Percentiles rank a stretch among this genome's conserved stretches.
These are phyloP conservation scores for Solanum habrochaites DNA, from an alignment of 257 asterid species.

Conservation along the genomic window DNA sequence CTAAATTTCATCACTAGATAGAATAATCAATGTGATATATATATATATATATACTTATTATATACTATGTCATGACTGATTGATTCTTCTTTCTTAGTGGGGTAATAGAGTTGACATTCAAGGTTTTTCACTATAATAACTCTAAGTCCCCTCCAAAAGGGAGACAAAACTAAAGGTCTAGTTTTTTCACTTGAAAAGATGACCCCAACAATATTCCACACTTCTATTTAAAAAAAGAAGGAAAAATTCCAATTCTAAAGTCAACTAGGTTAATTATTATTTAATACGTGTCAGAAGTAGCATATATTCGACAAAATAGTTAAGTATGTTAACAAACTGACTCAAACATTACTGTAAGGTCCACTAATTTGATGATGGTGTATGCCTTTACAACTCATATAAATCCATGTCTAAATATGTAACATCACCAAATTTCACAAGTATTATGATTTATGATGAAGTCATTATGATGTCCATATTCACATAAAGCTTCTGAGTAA, in stretches of 20 bases:
- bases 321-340: not conserved
- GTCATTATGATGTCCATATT: not conserved
- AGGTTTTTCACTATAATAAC: not conserved
- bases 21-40: not conserved
- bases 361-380: not conserved
- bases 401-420: not conserved
- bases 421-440: not conserved
- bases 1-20: not conserved
- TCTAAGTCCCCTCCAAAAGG: not conserved
- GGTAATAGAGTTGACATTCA: not conserved
- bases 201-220: not conserved
- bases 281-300: not conserved
- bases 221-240: not conserved
- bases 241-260: not conserved
- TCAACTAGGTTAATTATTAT: not conserved
- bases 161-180: not conserved
- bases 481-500: not conserved
- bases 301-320: not conserved
- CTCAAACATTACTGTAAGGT: not conserved
- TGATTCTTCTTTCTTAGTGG: not conserved
- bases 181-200: not conserved
- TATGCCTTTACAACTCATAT: not conserved
- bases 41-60: not conserved
- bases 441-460: not conserved
- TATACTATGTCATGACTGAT: not conserved